phyloP scores from a whole-genome alignment of 192 early-diverging fungal genomes.

The Linnemannia zychae region DNA sequence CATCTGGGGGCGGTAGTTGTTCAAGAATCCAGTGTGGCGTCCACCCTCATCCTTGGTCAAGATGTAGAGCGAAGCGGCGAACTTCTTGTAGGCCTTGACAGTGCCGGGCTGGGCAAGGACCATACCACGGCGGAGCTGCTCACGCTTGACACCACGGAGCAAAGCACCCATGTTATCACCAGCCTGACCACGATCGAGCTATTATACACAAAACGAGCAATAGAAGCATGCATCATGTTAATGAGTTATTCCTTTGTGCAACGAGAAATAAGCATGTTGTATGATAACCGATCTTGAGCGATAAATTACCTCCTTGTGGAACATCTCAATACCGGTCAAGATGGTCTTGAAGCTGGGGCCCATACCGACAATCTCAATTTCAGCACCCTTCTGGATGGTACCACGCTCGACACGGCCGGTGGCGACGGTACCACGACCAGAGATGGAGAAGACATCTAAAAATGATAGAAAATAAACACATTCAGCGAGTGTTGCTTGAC shows the following conservation, averaged over 20 bases:
- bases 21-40: slow-evolving; percentile 96
- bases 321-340: slow-evolving; percentile 99
- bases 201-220: not conserved
- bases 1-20: slow-evolving; percentile 98
- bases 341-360: slow-evolving; percentile 92
- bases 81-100: slow-evolving; percentile 96
- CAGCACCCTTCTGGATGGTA: slow-evolving; percentile 90
- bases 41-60: slow-evolving; percentile 99
- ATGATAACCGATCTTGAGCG: not conserved
- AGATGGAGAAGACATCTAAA: slow-evolving; percentile 97
- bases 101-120: slow-evolving; percentile 93
- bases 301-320: slow-evolving; percentile 90
- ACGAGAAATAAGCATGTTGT: not conserved
- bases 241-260: not conserved
- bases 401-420: slow-evolving; percentile 98
- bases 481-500: not conserved
- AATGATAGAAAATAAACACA: not conserved
- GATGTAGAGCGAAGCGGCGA: slow-evolving; percentile 92
- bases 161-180: slow-evolving; percentile 99
- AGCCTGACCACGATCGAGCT: slow-evolving; percentile 94
- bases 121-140: slow-evolving; percentile 95
- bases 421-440: slow-evolving; percentile 96
- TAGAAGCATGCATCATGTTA: not conserved
- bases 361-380: slow-evolving; percentile 97
- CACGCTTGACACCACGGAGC: slow-evolving; percentile 97